A percentile compares a stretch with the other conserved stretches of the same genome.
These are phyloP conservation scores for Udeniomyces megalosporus DNA, from an alignment of 768 basidiomycete genomes.

Conservation along the genomic window DNA sequence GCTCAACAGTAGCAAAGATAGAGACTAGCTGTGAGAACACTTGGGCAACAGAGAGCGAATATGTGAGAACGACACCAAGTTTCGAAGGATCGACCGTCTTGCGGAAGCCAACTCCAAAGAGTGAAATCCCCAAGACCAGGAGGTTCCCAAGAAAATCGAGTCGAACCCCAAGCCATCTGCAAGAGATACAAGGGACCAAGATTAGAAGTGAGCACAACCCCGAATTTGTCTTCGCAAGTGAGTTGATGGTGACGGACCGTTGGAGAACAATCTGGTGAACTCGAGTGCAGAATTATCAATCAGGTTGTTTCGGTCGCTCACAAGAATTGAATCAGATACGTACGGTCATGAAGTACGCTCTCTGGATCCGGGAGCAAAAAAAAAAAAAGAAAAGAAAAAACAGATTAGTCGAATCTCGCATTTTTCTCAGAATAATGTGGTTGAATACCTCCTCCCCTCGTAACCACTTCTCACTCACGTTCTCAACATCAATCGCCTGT, in stretches of 20 bases:
- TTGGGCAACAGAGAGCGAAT: conserved; percentile 30
- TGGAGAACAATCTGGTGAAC: conserved; percentile 3
- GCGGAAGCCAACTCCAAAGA: conserved; percentile 52
- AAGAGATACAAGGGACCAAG: neutral
- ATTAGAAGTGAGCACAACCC: neutral
- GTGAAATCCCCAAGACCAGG: conserved; percentile 50
- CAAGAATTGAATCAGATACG: neutral
- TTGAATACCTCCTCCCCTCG: too few relatives aligned
- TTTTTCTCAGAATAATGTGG: too few relatives aligned
- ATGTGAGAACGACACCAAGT: conserved; percentile 46
- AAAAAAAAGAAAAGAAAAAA: neutral
- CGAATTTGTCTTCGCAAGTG: neutral
- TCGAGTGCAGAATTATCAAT: neutral
- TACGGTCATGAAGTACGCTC: conserved; percentile 18
- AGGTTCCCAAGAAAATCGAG: conserved; percentile 52
- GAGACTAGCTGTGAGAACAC: conserved; percentile 38
- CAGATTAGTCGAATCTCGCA: too few relatives aligned
- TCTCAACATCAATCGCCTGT: neutral
- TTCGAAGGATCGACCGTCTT: conserved; percentile 43
- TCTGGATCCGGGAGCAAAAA: neutral
- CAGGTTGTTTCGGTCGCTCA: too few relatives aligned
- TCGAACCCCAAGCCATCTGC: conserved; percentile 42
- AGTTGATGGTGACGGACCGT: conserved; percentile 5
- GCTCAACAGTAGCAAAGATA: conserved; percentile 45
- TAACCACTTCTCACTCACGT: too few relatives aligned